Evolutionary conservation across 495 filamentous ascomycete genomes (phyloP), one percentile per base, ranked within the genome.

Genomic region (Penicillium subrubescens): DNA sequence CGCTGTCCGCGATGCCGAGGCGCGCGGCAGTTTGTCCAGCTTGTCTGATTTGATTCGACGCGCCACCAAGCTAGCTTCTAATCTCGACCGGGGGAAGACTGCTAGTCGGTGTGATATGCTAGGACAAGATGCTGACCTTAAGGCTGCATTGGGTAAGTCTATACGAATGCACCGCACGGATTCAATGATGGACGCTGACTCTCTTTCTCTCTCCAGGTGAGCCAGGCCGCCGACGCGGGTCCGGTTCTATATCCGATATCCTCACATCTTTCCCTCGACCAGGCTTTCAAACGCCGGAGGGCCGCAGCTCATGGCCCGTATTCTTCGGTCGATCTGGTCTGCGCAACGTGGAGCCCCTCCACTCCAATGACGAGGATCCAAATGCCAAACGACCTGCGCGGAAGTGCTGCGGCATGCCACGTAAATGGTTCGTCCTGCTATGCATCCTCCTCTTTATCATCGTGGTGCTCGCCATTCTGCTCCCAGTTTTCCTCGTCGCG

Each of bases 201-300:
- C 6, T 52, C 14, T 23, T 48, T 29, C 46, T 50, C 48, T 29
- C 23, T 39, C 17, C 33, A 56, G 53, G 53, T 37, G 53, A 46
- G 17, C 17, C 34, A 23, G 11, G 63, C 39, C 74, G 82, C 48
- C 66, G 56, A n/a, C 68, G 76, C 50, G 71, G 75, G n/a, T 86
- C 83, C 4, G 86, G 84, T 76, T 85, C 93, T 67, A 82, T 99
- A 48, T 94, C 92, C 17, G 93, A 96, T 70, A 97, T 97, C 72
- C 83, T 99, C 7, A 90, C 91, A 14, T 91, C 93, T 15, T 99
- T 99, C 63, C 95, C 95, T 14, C 90, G 93, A 12, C 93, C 95
- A 6, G 87, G 85, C 5, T 81, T 87, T 7, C 81, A 82, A 8
- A 88, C 83, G 7, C 87, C 86, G 21, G 83, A 73, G 25, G 71